phyloP scores from a whole-genome alignment of 176 grass and related monocot genomes.

The Coix lacrymajobi region DNA sequence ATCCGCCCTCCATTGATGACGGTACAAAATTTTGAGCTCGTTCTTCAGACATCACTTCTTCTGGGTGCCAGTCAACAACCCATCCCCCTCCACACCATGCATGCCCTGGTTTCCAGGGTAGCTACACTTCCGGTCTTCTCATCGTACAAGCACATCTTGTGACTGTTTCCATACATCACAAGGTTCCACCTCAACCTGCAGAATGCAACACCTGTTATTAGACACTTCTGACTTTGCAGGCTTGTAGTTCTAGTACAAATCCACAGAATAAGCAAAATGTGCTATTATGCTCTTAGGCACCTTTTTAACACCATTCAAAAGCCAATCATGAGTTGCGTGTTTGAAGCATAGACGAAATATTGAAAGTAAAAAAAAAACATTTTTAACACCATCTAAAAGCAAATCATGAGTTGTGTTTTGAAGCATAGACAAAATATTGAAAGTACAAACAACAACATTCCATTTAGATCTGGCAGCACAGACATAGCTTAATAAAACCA shows the following conservation, averaged over 20 bases:
- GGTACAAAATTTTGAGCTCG: background rate
- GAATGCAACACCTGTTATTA: background rate
- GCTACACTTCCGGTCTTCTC: background rate
- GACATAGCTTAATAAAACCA: background rate
- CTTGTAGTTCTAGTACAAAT: background rate
- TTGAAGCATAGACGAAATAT: no score
- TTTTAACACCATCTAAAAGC: background rate
- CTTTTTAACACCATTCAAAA: no score
- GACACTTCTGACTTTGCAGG: background rate
- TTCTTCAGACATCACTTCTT: background rate
- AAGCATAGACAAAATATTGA: background rate
- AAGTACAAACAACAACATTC: no score
- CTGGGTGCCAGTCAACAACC: background rate
- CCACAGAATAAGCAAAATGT: no score
- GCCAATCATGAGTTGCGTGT: no score
- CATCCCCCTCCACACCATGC: background rate
- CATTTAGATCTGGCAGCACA: background rate
- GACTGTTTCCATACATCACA: conserved; percentile 85
- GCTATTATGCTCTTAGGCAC: no score
- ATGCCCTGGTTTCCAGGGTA: background rate
- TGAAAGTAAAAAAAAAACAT: no score
- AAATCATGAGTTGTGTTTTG: background rate
- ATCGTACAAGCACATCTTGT: conserved; percentile 49
- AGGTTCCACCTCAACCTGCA: conserved; percentile 52
- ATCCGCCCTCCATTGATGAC: no score